Evolutionary conservation across 495 filamentous ascomycete species (phyloP).

Genomic region (Penicillium salamii): DNA sequence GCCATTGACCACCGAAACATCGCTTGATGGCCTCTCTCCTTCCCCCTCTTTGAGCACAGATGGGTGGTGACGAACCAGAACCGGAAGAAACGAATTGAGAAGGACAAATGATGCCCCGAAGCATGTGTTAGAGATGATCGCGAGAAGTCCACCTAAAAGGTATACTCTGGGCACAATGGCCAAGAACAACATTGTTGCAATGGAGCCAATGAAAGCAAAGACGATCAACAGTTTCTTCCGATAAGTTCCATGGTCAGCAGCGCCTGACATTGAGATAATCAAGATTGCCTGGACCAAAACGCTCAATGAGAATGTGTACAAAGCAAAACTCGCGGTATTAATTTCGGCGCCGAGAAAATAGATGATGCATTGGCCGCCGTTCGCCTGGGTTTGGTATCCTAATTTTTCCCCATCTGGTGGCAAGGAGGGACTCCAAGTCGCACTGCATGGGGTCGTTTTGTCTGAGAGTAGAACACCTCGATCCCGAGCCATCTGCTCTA

Average conservation of each 20-base stretch:
- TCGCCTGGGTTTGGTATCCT: constrained; percentile 27
- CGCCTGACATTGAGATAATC: constrained; percentile 93
- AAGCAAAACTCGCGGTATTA: constrained; percentile 95
- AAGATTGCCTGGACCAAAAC: constrained; percentile 84
- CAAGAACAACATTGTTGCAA: constrained; percentile 86
- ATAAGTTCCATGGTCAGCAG: constrained; percentile 92
- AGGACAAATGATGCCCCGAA: constrained; percentile 85
- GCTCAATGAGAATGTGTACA: constrained; percentile 95
- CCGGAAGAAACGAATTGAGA: constrained; percentile 78
- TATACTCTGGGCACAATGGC: constrained; percentile 70
- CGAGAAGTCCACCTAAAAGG: constrained; percentile 74
- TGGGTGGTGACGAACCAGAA: constrained; percentile 77
- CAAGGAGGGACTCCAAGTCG: constrained; percentile 38
- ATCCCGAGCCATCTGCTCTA: constrained; percentile 91
- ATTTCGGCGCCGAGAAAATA: constrained; percentile 78
- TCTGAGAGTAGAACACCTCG: constrained; percentile 80
- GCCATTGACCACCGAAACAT: neutral
- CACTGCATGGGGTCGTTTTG: constrained; percentile 65
- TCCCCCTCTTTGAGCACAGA: constrained; percentile 24
- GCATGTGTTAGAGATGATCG: constrained; percentile 86
- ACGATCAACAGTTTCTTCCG: constrained; percentile 79
- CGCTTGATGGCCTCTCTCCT: neutral
- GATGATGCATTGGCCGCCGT: constrained; percentile 74
- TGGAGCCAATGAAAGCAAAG: constrained; percentile 79
- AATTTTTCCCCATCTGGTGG: constrained; percentile 13